Evolutionary conservation across 805 yeast genomes (phyloP).

Genomic region (Wickerhamiella alocasiicola): DNA sequence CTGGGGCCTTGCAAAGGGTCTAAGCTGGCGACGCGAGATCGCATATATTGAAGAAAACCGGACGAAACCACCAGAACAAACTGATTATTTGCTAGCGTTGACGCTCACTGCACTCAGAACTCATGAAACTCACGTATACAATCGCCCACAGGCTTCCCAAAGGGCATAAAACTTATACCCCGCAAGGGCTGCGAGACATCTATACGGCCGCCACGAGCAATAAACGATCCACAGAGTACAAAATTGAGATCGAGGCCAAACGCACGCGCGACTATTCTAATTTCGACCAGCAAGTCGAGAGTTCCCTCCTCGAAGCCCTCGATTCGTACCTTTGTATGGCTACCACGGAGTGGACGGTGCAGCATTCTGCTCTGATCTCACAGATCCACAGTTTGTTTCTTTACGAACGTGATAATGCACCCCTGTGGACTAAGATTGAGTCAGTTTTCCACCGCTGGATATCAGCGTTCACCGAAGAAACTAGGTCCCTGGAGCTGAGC

Average conservation of each 20-base stretch:
- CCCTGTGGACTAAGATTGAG: background rate
- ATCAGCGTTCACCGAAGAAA: background rate
- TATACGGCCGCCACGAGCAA: background rate
- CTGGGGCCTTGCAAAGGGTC: too few relatives aligned
- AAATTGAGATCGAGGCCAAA: slow-evolving; percentile 1
- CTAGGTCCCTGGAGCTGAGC: background rate
- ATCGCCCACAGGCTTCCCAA: slow-evolving; percentile 1
- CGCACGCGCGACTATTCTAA: background rate
- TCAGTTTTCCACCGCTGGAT: background rate
- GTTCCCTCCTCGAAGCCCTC: background rate
- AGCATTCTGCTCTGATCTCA: background rate
- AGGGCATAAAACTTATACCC: slow-evolving; percentile 1
- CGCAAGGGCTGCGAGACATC: slow-evolving; percentile 5
- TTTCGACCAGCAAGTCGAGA: background rate
- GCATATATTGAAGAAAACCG: too few relatives aligned
- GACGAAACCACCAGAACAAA: too few relatives aligned
- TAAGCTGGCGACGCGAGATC: too few relatives aligned
- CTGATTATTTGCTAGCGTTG: too few relatives aligned
- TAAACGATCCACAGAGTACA: background rate
- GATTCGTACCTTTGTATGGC: background rate
- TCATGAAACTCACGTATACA: slow-evolving; percentile 1
- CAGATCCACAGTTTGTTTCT: slow-evolving; percentile 1
- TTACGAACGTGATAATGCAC: slow-evolving; percentile 4
- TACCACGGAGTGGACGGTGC: background rate
- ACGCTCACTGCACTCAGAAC: too few relatives aligned